Conservation (phyloP, 2,329 filamentous ascomycete genomes). For the Fusarium acutatum region DNA sequence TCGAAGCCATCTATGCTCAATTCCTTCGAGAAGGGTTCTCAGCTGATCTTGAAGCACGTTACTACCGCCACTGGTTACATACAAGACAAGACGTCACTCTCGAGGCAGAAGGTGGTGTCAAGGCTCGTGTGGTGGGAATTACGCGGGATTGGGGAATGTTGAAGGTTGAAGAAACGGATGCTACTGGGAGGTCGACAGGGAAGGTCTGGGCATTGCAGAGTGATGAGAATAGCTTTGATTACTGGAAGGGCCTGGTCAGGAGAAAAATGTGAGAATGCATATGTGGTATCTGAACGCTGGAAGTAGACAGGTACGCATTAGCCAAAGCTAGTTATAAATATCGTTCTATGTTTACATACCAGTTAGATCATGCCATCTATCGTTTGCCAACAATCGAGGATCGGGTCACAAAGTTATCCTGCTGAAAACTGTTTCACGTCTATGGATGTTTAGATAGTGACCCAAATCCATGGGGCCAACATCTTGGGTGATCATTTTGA, state of each 20-base stretch:
- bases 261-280: conserved; percentile 68
- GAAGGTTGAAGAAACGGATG: conserved; percentile 82
- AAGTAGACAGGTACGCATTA: no score
- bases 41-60: conserved; percentile 73
- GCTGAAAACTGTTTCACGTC: not conserved
- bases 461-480: not conserved
- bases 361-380: not conserved
- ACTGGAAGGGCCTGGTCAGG: conserved; percentile 87
- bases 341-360: not conserved
- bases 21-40: conserved; percentile 84
- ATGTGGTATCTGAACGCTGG: not conserved
- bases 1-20: conserved; percentile 78
- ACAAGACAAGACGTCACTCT: conserved; percentile 75
- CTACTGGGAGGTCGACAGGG: conserved; percentile 77
- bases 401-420: not conserved
- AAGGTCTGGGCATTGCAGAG: conserved; percentile 87
- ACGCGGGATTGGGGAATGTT: conserved; percentile 92
- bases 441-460: not conserved
- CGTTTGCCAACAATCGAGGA: not conserved
- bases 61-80: conserved; percentile 89
- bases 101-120: conserved; percentile 79
- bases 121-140: conserved; percentile 84
- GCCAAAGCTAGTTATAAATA: not conserved
- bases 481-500: not conserved
- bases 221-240: conserved; percentile 98